These are phyloP conservation scores for Tardiomyces digboiensis DNA, from an alignment of 1,139 yeast genomes.

Conservation along the genomic window DNA sequence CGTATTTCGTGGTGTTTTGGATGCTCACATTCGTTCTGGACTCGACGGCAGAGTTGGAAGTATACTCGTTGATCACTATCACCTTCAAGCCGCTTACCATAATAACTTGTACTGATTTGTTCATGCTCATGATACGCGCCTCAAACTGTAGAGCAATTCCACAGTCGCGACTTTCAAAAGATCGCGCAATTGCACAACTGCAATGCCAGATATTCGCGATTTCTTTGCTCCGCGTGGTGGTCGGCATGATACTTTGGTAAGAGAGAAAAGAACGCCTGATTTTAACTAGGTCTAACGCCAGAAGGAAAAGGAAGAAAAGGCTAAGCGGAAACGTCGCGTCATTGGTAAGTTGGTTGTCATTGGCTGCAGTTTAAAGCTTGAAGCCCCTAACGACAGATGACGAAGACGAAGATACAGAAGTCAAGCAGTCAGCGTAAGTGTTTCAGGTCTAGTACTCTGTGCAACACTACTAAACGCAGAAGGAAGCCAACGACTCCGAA, in stretches of 20 bases:
- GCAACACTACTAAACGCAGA: not conserved
- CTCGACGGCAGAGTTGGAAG: no score
- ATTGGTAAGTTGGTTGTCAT: not conserved
- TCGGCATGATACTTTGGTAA: not conserved
- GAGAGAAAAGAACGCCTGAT: no score
- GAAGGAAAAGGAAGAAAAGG: not conserved
- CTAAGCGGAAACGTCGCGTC: not conserved
- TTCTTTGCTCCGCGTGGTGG: not conserved
- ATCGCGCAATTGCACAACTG: not conserved
- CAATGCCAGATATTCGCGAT: not conserved
- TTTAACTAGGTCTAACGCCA: no score
- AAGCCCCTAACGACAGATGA: not conserved
- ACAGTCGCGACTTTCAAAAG: no score
- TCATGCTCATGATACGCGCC: no score
- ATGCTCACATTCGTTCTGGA: no score
- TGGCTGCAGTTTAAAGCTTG: not conserved
- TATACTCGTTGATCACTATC: no score
- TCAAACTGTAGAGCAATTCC: no score
- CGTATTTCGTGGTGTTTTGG: no score
- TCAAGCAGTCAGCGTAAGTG: not conserved
- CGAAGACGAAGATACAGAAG: not conserved
- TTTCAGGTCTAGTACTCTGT: not conserved
- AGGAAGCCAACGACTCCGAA: conserved; percentile 2
- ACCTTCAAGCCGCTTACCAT: no score
- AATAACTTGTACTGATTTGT: no score